Evolutionary conservation across 306 rosid species (phyloP).

Genomic region (Sicyos edulis): DNA sequence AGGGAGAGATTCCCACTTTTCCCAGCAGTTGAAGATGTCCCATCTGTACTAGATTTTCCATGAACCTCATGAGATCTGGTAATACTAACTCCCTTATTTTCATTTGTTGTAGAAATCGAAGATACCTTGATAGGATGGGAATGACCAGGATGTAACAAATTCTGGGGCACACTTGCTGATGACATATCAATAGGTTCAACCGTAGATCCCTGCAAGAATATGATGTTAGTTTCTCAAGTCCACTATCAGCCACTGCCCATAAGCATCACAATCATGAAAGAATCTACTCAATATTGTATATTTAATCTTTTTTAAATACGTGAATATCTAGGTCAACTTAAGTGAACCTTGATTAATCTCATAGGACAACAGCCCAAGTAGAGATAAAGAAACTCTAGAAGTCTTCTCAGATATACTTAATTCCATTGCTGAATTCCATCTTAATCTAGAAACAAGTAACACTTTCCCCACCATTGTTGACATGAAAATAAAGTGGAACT

Average conservation of each 20-base stretch:
- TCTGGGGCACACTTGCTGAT: constrained; percentile 51
- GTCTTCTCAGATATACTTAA: not conserved
- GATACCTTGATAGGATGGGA: constrained; percentile 85
- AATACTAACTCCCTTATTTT: constrained; percentile 99
- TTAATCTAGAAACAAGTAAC: not conserved
- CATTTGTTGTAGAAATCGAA: constrained; percentile 93
- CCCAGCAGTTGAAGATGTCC: constrained; percentile 94
- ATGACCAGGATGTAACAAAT: constrained; percentile 48
- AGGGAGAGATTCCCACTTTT: constrained; percentile 69
- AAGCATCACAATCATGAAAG: not conserved
- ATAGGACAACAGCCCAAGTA: not conserved
- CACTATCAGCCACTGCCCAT: constrained; percentile 21
- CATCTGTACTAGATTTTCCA: constrained; percentile 99
- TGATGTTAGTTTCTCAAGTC: constrained; percentile 20
- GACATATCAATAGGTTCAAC: constrained; percentile 46
- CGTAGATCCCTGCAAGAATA: constrained; percentile 49
- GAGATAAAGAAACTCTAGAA: not conserved
- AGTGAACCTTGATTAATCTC: not conserved
- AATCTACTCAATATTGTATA: not conserved
- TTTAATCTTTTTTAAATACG: too few species aligned
- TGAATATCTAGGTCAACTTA: too few species aligned
- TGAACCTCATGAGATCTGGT: constrained; percentile 99
- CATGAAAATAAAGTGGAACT: not conserved
- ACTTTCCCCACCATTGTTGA: not conserved
- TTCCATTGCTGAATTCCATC: not conserved